These are phyloP conservation scores for Exserohilum rostratum DNA, from an alignment of 2,329 filamentous ascomycete species.

Conservation along the genomic window DNA sequence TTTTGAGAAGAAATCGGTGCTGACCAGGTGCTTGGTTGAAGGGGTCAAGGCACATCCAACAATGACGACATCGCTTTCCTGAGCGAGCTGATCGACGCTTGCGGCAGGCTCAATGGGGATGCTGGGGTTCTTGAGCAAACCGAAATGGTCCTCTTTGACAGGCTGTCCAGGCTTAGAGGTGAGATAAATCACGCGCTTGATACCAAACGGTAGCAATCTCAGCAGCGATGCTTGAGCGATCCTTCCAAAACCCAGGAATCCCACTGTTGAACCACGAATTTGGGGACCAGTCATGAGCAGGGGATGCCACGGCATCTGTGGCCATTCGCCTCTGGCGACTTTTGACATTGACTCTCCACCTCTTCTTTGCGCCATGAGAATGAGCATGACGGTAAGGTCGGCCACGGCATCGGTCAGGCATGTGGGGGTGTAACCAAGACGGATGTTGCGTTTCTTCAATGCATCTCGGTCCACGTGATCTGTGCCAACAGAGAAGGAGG, in stretches of 20 bases:
- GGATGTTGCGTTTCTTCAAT: conserved; percentile 34
- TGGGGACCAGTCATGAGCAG: conserved; percentile 39
- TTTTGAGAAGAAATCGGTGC: conserved; percentile 47
- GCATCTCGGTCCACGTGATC: conserved; percentile 36
- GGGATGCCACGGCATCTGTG: conserved; percentile 40
- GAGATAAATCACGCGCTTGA: conserved; percentile 32
- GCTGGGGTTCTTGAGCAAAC: conserved; percentile 19
- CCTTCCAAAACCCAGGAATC: conserved; percentile 39
- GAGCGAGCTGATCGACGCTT: conserved; percentile 29
- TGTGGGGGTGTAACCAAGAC: conserved; percentile 40
- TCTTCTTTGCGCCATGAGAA: conserved; percentile 41
- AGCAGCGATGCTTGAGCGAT: conserved; percentile 37
- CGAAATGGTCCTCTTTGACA: conserved; percentile 33
- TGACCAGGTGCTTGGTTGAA: conserved; percentile 36
- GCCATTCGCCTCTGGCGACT: conserved; percentile 35
- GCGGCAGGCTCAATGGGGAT: conserved; percentile 30
- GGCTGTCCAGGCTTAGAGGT: conserved; percentile 35
- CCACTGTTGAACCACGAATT: conserved; percentile 31
- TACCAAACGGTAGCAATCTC: conserved; percentile 36
- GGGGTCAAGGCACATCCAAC: conserved; percentile 38
- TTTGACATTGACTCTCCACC: conserved; percentile 35
- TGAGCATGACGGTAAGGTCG: conserved; percentile 40
- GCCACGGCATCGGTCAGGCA: conserved; percentile 41
- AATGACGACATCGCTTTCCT: conserved; percentile 40
- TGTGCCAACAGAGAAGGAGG: conserved; percentile 42